Conservation (phyloP, 169 alveolate genomes). For the Plasmodium billcollinsi region DNA sequence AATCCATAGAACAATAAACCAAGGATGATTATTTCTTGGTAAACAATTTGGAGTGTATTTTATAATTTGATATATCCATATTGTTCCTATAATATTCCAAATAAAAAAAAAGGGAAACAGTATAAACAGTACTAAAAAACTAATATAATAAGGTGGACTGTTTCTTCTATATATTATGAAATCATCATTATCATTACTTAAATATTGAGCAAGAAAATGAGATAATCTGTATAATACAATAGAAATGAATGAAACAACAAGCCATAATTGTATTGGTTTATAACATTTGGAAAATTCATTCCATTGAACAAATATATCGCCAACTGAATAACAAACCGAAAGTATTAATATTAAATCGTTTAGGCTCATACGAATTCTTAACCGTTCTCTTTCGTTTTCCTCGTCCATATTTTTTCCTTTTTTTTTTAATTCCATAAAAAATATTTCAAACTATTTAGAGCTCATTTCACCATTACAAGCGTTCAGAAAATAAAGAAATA, state of each 20-base stretch:
- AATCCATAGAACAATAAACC: conserved; percentile 87
- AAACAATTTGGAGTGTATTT: conserved; percentile 83
- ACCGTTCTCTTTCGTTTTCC: conserved; percentile 23
- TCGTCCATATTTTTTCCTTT: not conserved
- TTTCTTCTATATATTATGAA: conserved; percentile 80
- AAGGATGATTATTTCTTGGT: conserved; percentile 85
- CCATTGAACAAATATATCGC: conserved; percentile 86
- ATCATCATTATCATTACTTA: conserved; percentile 84
- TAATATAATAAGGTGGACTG: conserved; percentile 84
- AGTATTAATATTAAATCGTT: conserved; percentile 84
- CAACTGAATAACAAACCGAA: conserved; percentile 83
- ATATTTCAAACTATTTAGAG: too few species aligned
- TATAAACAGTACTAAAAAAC: conserved; percentile 78
- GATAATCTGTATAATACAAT: conserved; percentile 81
- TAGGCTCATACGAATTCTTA: conserved; percentile 27
- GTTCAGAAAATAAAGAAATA: too few species aligned
- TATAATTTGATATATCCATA: conserved; percentile 80
- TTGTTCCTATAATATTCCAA: conserved; percentile 85
- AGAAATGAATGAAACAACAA: conserved; percentile 82
- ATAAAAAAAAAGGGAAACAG: conserved; percentile 83
- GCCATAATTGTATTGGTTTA: conserved; percentile 86
- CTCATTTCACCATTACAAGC: too few species aligned
- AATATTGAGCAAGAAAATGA: conserved; percentile 82
- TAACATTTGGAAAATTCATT: conserved; percentile 80
- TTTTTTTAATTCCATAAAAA: too few species aligned